Evolutionary conservation across 495 filamentous ascomycete species (phyloP).

Genomic region (Hyphodiscus hymeniophilus): DNA sequence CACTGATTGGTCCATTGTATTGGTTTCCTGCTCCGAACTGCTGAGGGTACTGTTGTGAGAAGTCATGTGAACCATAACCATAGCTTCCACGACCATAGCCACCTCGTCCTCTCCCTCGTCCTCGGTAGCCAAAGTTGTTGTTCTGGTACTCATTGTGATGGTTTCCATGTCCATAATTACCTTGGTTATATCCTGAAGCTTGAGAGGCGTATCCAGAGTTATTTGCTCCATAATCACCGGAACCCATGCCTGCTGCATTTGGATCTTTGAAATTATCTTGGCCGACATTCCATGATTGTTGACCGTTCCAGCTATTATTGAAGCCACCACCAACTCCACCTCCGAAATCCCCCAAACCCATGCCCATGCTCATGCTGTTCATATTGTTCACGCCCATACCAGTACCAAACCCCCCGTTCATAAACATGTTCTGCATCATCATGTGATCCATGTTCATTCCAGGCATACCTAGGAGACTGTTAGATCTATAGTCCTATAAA

Average conservation of each 20-base stretch:
- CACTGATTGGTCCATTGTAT: conserved; percentile 12
- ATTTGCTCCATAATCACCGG: conserved; percentile 74
- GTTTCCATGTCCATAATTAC: conserved; percentile 50
- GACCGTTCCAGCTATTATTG: conserved; percentile 52
- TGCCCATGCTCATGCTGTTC: conserved; percentile 87
- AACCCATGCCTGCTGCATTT: conserved; percentile 65
- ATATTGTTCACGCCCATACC: conserved; percentile 67
- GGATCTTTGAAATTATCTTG: conserved; percentile 57
- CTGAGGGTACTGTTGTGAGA: conserved; percentile 21
- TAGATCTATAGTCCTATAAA: conserved; percentile 13
- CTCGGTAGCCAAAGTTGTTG: conserved; percentile 42
- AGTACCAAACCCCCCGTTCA: conserved; percentile 66
- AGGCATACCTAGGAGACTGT: conserved; percentile 52
- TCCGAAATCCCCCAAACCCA: conserved; percentile 78
- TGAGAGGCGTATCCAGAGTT: conserved; percentile 60
- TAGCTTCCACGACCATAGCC: conserved; percentile 28
- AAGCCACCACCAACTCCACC: conserved; percentile 22
- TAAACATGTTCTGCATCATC: conserved; percentile 83
- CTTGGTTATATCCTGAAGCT: conserved; percentile 40
- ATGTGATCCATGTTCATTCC: conserved; percentile 85
- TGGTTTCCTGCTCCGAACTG: conserved; percentile 15
- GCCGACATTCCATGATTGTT: conserved; percentile 71
- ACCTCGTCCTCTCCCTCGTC: conserved; percentile 57
- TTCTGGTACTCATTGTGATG: conserved; percentile 58
- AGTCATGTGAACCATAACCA: conserved; percentile 26